phyloP scores from a whole-genome alignment of 192 early-diverging fungal genomes.

The Umbelopsis sp. region DNA sequence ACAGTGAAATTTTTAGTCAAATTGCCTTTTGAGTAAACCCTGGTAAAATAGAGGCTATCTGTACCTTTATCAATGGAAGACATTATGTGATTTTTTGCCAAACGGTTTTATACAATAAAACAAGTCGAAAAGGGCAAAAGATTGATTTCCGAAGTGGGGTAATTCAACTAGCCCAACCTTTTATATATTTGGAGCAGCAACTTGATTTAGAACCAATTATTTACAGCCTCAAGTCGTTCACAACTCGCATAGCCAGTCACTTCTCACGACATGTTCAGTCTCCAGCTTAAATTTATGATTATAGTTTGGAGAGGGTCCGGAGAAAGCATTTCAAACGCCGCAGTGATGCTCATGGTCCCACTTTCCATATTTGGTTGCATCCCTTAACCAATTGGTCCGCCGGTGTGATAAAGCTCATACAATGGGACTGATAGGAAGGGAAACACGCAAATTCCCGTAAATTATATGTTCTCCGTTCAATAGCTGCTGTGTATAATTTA shows the following conservation, averaged over 20 bases:
- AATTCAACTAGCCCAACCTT: neutral
- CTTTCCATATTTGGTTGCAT: neutral
- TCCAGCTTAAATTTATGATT: conserved; percentile 13
- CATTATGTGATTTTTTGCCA: neutral
- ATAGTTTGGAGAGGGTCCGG: conserved; percentile 23
- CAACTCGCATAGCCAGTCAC: neutral
- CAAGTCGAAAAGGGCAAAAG: neutral
- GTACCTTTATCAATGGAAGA: conserved; percentile 14
- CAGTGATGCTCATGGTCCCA: neutral
- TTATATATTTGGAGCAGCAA: neutral
- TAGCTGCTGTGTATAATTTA: neutral
- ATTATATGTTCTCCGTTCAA: neutral
- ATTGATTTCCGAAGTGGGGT: too few species aligned
- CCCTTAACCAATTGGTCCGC: neutral
- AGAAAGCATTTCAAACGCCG: neutral
- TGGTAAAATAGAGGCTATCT: neutral
- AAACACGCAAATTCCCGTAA: too few species aligned
- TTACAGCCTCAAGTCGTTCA: neutral
- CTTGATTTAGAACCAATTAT: neutral
- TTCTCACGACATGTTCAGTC: conserved; percentile 5
- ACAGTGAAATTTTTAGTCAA: neutral
- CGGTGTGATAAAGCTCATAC: neutral
- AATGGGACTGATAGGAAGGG: neutral
- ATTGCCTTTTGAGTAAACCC: neutral
- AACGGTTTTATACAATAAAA: neutral